A percentile compares a stretch with the other conserved stretches of the same genome.
Evolutionary conservation across 1,139 yeast genomes (phyloP).

Genomic region (Meyerozyma athensensis): DNA sequence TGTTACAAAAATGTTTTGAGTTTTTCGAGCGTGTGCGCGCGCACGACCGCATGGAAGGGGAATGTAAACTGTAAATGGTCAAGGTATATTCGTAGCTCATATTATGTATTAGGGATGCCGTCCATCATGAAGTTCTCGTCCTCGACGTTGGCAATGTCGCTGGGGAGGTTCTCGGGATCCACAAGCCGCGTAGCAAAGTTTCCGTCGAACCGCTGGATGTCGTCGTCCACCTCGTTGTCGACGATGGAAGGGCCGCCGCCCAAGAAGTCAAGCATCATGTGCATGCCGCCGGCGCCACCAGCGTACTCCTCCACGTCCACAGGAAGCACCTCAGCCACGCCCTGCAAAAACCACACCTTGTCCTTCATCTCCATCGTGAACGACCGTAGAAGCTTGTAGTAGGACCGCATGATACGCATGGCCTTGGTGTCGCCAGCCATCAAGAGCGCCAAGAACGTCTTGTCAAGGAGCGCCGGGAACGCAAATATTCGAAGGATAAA

Average conservation of each 20-base stretch:
- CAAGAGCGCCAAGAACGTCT: constrained; percentile 65
- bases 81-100: neutral
- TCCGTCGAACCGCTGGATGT: constrained; percentile 43
- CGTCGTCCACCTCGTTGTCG: constrained; percentile 40
- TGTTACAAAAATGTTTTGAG: too few species aligned
- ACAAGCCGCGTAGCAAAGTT: constrained; percentile 38
- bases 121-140: constrained; percentile 33
- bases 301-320: constrained; percentile 80
- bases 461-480: constrained; percentile 87
- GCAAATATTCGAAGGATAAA: constrained; percentile 86
- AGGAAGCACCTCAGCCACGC: constrained; percentile 80
- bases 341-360: constrained; percentile 90
- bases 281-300: constrained; percentile 84
- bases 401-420: constrained; percentile 84
- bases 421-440: constrained; percentile 84
- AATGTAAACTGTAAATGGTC: too few species aligned
- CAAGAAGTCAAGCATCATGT: constrained; percentile 81
- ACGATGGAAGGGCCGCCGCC: constrained; percentile 64
- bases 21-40: too few species aligned
- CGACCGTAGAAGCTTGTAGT: constrained; percentile 73
- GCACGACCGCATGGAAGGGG: too few species aligned
- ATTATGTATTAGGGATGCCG: neutral
- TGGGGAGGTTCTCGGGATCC: constrained; percentile 54
- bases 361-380: constrained; percentile 86
- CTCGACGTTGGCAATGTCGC: constrained; percentile 49